phyloP scores from a whole-genome alignment of 805 yeast species.

The Spencermartinsiella europaea region DNA sequence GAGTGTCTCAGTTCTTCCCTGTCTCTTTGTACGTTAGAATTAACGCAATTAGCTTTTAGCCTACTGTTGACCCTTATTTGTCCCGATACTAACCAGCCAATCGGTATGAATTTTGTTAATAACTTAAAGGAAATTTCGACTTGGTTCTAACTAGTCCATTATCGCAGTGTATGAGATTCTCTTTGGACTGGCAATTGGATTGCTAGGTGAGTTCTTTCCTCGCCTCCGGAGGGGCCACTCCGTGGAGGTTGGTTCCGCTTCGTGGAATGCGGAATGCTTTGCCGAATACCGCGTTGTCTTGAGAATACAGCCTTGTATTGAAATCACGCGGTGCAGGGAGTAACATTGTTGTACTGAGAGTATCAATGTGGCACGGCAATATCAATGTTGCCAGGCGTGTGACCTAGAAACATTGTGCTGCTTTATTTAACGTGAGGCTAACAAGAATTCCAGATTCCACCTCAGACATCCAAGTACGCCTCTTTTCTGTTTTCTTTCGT shows the following conservation, averaged over 20 bases:
- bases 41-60: too few species aligned
- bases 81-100: constrained; percentile 18
- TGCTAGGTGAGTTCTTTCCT: constrained; percentile 22
- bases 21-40: constrained; percentile 22
- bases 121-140: not conserved
- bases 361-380: not conserved
- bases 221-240: too few species aligned
- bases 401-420: not conserved
- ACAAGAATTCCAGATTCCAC: constrained; percentile 47
- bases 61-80: not conserved
- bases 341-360: too few species aligned
- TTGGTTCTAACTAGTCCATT: constrained; percentile 19
- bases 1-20: constrained; percentile 30
- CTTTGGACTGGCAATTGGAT: constrained; percentile 28
- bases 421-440: too few species aligned
- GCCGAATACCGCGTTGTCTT: too few species aligned
- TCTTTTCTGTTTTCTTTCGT: constrained; percentile 57
- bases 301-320: too few species aligned
- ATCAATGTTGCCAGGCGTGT: not conserved
- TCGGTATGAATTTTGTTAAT: constrained; percentile 14
- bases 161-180: constrained; percentile 29
- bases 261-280: too few species aligned
- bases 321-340: too few species aligned
- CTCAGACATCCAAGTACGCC: constrained; percentile 42
- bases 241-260: too few species aligned